Evolutionary conservation across 2,329 filamentous ascomycete species (phyloP).

Genomic region (Penicillium sp.): DNA sequence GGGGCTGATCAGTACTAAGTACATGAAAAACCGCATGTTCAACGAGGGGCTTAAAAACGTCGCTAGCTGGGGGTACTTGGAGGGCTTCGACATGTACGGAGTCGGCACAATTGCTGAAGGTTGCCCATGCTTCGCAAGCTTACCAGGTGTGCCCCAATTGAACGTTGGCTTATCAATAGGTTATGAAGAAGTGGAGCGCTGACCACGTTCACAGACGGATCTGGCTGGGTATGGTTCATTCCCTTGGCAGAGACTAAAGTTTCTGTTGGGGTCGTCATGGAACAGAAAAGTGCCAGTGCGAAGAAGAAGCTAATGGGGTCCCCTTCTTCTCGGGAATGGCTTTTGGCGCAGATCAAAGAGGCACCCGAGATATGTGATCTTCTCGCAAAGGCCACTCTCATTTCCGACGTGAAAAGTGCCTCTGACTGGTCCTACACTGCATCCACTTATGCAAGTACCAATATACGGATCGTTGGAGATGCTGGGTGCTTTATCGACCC

Average conservation of each 20-base stretch:
- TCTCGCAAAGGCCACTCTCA: conserved; percentile 38
- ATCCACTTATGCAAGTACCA: conserved; percentile 45
- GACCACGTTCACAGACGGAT: conserved; percentile 43
- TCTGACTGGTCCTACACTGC: conserved; percentile 57
- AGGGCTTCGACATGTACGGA: conserved; percentile 21
- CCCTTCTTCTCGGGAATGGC: conserved; percentile 7
- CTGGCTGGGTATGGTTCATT: conserved; percentile 58
- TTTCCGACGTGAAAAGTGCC: conserved; percentile 45
- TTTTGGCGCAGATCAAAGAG: conserved; percentile 19
- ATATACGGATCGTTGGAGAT: conserved; percentile 51
- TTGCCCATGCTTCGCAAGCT: conserved; percentile 15
- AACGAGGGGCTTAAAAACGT: conserved; percentile 56
- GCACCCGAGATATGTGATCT: conserved; percentile 32
- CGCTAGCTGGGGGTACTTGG: conserved; percentile 57
- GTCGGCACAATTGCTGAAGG: conserved; percentile 8
- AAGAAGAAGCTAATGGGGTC: conserved; percentile 13
- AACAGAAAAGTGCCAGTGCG: conserved; percentile 9
- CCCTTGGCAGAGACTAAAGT: conserved; percentile 53
- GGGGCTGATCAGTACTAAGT: conserved; percentile 51
- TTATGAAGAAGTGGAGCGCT: background rate
- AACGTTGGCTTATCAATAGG: background rate
- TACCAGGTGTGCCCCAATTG: background rate
- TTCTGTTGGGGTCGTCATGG: conserved; percentile 14
- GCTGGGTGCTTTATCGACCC: conserved; percentile 57
- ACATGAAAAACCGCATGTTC: conserved; percentile 43